These are phyloP conservation scores for Boletus bicolor DNA, from an alignment of 768 basidiomycete species.

Conservation along the genomic window DNA sequence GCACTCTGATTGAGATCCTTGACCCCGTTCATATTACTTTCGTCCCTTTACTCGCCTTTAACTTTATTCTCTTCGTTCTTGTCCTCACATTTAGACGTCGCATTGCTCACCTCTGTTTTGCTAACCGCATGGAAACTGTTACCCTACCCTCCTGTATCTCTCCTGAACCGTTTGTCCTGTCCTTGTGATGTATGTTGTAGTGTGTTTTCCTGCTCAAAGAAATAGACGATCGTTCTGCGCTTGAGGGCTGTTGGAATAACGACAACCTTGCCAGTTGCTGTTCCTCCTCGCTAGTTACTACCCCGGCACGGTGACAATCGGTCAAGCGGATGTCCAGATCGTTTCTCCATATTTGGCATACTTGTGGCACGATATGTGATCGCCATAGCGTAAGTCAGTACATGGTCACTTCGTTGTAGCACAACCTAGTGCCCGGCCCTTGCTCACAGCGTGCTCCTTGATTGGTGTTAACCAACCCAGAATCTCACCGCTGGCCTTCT, in stretches of 20 bases:
- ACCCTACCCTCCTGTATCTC: background rate
- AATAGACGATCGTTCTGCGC: background rate
- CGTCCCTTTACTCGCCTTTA: background rate
- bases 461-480: background rate
- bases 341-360: background rate
- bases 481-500: background rate
- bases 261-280: background rate
- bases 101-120: constrained; percentile 15
- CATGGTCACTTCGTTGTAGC: background rate
- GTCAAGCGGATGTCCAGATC: no score
- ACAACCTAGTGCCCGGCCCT: background rate
- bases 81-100: background rate
- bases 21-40: background rate
- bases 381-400: no score
- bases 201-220: background rate
- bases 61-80: constrained; percentile 13
- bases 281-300: no score
- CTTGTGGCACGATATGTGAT: background rate
- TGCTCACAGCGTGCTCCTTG: background rate
- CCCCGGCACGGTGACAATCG: no score
- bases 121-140: constrained; percentile 13
- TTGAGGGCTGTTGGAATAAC: background rate
- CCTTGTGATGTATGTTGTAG: background rate
- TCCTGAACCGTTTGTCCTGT: background rate
- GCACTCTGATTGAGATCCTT: background rate